Conservation (phyloP, 768 basidiomycete genomes). For the Termitomyces sp. region DNA sequence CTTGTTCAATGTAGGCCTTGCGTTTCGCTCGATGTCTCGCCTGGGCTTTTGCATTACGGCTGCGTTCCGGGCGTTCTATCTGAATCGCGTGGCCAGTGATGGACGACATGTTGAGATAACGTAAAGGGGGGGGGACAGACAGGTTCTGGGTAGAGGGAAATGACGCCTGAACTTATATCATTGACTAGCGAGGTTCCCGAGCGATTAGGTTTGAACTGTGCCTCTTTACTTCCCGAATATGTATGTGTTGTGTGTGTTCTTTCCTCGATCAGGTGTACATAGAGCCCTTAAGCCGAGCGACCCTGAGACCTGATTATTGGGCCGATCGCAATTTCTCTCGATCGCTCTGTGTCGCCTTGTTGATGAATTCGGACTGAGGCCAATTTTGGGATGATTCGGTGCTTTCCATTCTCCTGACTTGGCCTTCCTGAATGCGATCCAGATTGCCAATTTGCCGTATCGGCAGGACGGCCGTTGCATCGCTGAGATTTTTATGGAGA, state of each 20-base stretch:
- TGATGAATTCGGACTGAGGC: constrained; percentile 4
- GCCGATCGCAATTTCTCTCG: constrained; percentile 16
- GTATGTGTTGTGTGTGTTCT: constrained; percentile 37
- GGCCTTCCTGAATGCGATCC: constrained; percentile 5
- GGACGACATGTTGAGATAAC: constrained; percentile 58
- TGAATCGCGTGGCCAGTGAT: constrained; percentile 52
- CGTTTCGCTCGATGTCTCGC: constrained; percentile 88
- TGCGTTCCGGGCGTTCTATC: constrained; percentile 72
- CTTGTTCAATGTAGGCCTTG: constrained; percentile 92
- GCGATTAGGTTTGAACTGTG: constrained; percentile 29
- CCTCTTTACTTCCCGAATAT: constrained; percentile 30
- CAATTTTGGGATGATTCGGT: constrained; percentile 19
- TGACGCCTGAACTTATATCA: constrained; percentile 37
- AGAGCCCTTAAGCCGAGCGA: constrained; percentile 27
- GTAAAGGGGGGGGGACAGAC: constrained; percentile 45
- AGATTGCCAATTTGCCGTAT: constrained; percentile 11
- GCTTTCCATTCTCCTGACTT: constrained; percentile 16
- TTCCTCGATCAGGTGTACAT: constrained; percentile 39
- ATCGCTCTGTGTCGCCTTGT: constrained; percentile 12
- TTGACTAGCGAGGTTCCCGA: constrained; percentile 24
- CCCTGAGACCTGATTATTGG: constrained; percentile 29
- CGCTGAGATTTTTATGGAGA: constrained; percentile 14
- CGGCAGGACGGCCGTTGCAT: constrained; percentile 31
- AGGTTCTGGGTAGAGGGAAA: constrained; percentile 35
- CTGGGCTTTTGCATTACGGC: constrained; percentile 86